Percentiles rank a stretch among this genome's conserved stretches.
These are phyloP conservation scores for Pestalotiopsis sp. DNA, from an alignment of 2,329 filamentous ascomycete genomes.

Conservation along the genomic window DNA sequence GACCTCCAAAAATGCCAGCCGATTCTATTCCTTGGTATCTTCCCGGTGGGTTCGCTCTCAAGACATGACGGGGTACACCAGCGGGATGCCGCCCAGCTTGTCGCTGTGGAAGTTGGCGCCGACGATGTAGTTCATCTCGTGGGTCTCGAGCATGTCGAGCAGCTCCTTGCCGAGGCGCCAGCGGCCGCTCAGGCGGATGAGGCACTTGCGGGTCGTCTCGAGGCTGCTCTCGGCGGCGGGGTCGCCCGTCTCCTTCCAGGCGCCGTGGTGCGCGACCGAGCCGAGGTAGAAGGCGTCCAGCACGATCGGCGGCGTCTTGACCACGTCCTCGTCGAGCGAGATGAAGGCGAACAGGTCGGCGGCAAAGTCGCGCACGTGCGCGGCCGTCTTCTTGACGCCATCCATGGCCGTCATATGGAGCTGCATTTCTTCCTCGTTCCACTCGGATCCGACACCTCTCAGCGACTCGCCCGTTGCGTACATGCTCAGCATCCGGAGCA, in stretches of 20 bases:
- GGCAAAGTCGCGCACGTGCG: conserved; percentile 16
- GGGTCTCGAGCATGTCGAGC: conserved; percentile 4
- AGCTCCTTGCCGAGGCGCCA: conserved; percentile 19
- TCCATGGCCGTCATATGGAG: conserved; percentile 15
- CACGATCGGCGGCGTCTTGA: conserved; percentile 19
- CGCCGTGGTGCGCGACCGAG: conserved; percentile 7
- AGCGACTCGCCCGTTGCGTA: conserved; percentile 9
- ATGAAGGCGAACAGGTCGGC: conserved; percentile 13
- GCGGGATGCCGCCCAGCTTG: conserved; percentile 8
- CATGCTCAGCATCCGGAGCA: conserved; percentile 15
- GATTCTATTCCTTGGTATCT: neutral
- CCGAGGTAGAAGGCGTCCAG: conserved; percentile 21
- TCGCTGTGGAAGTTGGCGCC: conserved; percentile 1
- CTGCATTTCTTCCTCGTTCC: conserved; percentile 14
- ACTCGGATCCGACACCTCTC: neutral
- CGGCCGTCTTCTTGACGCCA: conserved; percentile 14
- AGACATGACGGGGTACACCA: conserved; percentile 3
- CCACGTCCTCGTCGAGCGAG: conserved; percentile 16
- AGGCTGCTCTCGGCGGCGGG: neutral
- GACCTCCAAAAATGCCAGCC: neutral
- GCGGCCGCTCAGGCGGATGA: conserved; percentile 14
- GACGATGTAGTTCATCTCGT: conserved; percentile 10
- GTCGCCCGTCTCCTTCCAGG: neutral
- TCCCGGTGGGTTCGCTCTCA: neutral
- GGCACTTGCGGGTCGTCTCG: conserved; percentile 15